Conservation (phyloP, 257 asterid genomes). For the Paraleonurus japonicus region DNA sequence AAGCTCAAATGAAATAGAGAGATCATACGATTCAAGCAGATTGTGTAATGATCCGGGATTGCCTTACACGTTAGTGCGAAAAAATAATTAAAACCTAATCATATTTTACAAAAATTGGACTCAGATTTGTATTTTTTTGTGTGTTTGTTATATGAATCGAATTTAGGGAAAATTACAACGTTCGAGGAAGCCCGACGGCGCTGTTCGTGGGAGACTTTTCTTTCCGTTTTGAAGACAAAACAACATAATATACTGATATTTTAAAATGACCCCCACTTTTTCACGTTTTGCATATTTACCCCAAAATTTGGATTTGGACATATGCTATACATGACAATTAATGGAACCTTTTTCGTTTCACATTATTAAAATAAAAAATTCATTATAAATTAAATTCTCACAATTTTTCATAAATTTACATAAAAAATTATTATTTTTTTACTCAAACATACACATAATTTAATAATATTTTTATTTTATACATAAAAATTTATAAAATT, state of each 20-base stretch:
- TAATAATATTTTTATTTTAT: too few relatives aligned
- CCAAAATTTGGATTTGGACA: too few relatives aligned
- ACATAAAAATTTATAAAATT: too few relatives aligned
- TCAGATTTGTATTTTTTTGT: too few relatives aligned
- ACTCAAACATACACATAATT: too few relatives aligned
- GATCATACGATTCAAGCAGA: slow-evolving; percentile 19
- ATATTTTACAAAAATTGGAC: background rate
- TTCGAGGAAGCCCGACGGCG: background rate
- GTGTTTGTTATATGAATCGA: background rate
- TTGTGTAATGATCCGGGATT: background rate
- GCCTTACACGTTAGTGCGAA: background rate
- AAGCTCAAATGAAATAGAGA: background rate
- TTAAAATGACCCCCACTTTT: background rate
- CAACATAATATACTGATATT: background rate
- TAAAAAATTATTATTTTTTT: too few relatives aligned
- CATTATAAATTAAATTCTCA: too few relatives aligned
- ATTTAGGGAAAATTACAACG: background rate
- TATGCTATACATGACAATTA: too few relatives aligned
- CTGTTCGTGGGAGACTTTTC: background rate
- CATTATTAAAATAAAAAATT: too few relatives aligned
- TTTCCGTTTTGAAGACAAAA: too few relatives aligned
- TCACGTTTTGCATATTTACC: background rate
- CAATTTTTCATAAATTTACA: too few relatives aligned
- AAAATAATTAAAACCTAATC: background rate
- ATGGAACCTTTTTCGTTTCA: too few relatives aligned